Base-by-base conservation (phyloP, 441 rosid species). In the Syzygium syzygioides region DNA sequence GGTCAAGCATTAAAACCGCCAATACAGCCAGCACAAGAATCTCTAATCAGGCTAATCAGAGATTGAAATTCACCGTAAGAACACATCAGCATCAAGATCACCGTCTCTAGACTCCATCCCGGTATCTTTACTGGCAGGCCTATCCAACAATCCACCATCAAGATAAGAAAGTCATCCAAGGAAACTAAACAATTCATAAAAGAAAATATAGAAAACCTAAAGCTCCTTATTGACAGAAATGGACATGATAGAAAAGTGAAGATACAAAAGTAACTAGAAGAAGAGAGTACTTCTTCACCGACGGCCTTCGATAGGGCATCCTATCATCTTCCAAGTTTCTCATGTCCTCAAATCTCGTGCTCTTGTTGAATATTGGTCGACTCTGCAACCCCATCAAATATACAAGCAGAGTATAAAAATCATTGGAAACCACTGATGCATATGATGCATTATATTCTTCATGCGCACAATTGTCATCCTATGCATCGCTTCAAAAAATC, bases 291-390 rank as follows among this genome's bases (percentile, higher is more conserved):
- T 95, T 97, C 92, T 97, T 97, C 87, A 91, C 93, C 9, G 95
- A 28, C 71, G 98, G 97, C 90, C 99, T 95, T 91, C 99, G 92
- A 68, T 90, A 94, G 86, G 97, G 95, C 87, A 89, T 93, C 89
- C 98, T 94, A 76, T 97, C 99, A 88, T 96, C 99, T 56, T 96
- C 99, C 55, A 87, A 85, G 89, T 89, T 93, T 91, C 98, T 95
- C 99, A 97, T 95, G 92, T 97, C 99, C 90, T 98, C 99, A 91
- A 97, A 98, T 93, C 99, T 95, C 86, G 99, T 98, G 89, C 99
- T 97, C 97, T 98, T 97, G 88, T 96, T 98, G 90, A 98, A 98
- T 90, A 98, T 96, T 14, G 99, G 99, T 52, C 99, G 98, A 94
- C 98, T 95, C 99, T 98, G 95, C 93, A 96, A 37, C 52, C n/a